A percentile compares a stretch with the other conserved stretches of the same genome.
phyloP scores from a whole-genome alignment of 1,284 basidiomycete species.

The Anthracocystis walkeri region DNA sequence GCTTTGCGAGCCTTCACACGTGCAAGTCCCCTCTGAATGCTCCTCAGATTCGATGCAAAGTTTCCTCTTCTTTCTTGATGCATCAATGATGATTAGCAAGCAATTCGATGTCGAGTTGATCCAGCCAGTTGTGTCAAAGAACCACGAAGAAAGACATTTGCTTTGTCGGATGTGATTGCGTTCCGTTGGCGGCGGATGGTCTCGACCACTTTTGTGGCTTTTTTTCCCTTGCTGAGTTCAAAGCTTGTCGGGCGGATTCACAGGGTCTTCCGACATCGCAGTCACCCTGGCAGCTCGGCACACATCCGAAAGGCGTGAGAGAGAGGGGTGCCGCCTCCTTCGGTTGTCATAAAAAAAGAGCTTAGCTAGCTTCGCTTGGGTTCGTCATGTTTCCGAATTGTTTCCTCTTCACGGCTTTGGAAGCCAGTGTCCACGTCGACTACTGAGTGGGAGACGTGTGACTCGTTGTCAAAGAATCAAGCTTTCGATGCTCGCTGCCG shows the following conservation, averaged over 20 bases:
- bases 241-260: neutral
- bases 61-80: too few relatives aligned
- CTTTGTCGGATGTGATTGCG: too few relatives aligned
- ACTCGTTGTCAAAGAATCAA: neutral
- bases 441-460: too few relatives aligned
- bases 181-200: too few relatives aligned
- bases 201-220: too few relatives aligned
- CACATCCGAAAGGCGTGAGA: slow-evolving; percentile 7
- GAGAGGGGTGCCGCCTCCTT: neutral
- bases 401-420: too few relatives aligned
- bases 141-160: too few relatives aligned
- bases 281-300: neutral
- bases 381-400: slow-evolving; percentile 11
- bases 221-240: too few relatives aligned
- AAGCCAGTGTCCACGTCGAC: slow-evolving; percentile 1
- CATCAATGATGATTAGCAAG: slow-evolving; percentile 1
- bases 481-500: neutral
- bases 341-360: neutral
- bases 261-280: neutral
- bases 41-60: too few relatives aligned
- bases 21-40: neutral
- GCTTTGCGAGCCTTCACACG: neutral
- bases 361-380: slow-evolving; percentile 5
- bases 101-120: neutral
- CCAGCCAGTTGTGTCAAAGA: too few relatives aligned